Percentiles rank a stretch among this genome's conserved stretches.
These are phyloP conservation scores for Colletotrichum tropicale DNA, from an alignment of 2,329 filamentous ascomycete genomes.

Conservation along the genomic window DNA sequence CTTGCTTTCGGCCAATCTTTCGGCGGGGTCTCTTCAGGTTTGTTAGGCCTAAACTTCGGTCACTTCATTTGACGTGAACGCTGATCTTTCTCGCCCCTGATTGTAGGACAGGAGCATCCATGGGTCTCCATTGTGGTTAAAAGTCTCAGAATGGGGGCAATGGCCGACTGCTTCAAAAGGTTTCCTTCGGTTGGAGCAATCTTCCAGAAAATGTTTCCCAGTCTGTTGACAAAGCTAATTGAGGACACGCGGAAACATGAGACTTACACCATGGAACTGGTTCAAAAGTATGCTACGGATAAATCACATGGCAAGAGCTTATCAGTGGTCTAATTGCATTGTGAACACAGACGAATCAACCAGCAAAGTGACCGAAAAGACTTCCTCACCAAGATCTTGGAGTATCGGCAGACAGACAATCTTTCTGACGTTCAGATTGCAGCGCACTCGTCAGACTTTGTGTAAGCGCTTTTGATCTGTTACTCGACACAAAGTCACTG, in stretches of 20 bases:
- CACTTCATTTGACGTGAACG: neutral
- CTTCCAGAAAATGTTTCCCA: neutral
- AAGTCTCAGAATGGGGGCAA: neutral
- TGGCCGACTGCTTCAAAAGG: neutral
- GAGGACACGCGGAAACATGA: neutral
- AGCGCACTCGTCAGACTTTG: conserved; percentile 29
- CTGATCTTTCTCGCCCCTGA: neutral
- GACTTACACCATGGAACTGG: neutral
- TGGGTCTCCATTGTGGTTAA: neutral
- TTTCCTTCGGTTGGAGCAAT: neutral
- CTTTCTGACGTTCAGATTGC: conserved; percentile 31
- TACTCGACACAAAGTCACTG: no score
- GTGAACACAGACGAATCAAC: neutral
- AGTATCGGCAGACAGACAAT: neutral
- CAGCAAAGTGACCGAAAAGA: neutral
- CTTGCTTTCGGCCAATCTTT: conserved; percentile 32
- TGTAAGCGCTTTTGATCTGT: conserved; percentile 16
- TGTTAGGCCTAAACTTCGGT: neutral
- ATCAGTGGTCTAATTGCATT: neutral
- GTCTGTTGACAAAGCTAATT: neutral
- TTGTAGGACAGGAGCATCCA: neutral
- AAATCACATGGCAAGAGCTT: conserved; percentile 24
- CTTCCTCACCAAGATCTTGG: neutral
- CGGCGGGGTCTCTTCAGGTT: conserved; percentile 21
- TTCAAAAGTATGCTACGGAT: neutral